Evolutionary conservation across 2,329 filamentous ascomycete genomes (phyloP), one percentile per base, ranked within the genome.

Genomic region (Epichloe sibirici): DNA sequence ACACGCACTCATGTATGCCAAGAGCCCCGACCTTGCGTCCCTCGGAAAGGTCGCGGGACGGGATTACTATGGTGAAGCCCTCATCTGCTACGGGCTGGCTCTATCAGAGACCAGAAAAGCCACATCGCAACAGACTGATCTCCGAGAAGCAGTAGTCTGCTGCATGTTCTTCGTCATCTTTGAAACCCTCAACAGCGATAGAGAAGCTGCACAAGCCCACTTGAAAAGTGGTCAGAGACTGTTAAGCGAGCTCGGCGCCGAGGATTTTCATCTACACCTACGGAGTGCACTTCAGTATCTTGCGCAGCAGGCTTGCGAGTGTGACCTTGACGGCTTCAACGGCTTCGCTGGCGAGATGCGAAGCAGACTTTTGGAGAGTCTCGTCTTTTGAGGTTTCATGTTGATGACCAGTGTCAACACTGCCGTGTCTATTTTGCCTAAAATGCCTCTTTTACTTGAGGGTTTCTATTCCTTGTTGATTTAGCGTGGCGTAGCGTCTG

Each of bases 131-230:
- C 52, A 55, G 6, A 56, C 53, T 5, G 58, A 57, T 31, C 54
- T 65, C 2, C 57, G 58, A 11, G 60, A 64, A 3, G 65, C 66
- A 2, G 62, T 69, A 9, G 49, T 70, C 3, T 65, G 66, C 52
- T 69, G 63, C 51, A 60, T 71, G 47, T 62, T 71, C 43, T 70
- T 70, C 56, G 62, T 66, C 51, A 62, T 67, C 49, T 69, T 71
- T 49, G 68, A 70, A 51, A 61, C 62, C 2, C 51, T 69, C 40
- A 68, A 71, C 53, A 66, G 65, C 23, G 69, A 71, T 53, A 57
- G 58, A 9, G 57, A 59, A 21, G 64, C 63, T 1, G 68, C 68
- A 0, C 59, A 69, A 13, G 57, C 62, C 7, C 70, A 72, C 55
- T 60, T 70, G 46, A 62, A 59, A 46, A 66, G 65, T 51, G 70